Evolutionary conservation across 192 early-diverging fungal species (phyloP), one percentile per base, ranked within the genome.

Genomic region (Coemansia nantahalensis): DNA sequence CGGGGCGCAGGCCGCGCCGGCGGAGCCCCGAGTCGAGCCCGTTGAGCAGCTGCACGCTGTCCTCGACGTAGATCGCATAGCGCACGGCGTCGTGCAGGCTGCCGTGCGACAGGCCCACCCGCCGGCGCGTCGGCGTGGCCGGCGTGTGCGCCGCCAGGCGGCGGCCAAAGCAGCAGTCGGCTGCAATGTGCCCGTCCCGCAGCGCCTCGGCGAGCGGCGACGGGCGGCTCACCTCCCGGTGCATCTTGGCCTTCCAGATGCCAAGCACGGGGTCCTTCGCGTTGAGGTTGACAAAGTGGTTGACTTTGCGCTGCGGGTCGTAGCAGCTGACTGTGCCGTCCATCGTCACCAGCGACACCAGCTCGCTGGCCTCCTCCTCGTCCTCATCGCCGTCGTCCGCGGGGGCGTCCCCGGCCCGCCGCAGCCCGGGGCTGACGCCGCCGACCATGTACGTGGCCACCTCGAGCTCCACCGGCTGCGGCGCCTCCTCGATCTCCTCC

Each of bases 221-320:
- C 21, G 58, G 62, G 31, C 51, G 50, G 49, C 65, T 45, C 2
- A 77, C 43, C 14, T 77, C 73, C 21, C 65, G 61, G 51, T 77
- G 65, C 73, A 77, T 77, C 54, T 77, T 68, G 41, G 56, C 57
- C 51, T 77, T 77, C 73, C 73, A 77, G 18, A 77, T 77, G 0
- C 73, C 73, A 12, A 77, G 54, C 22, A 64, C 65, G 13, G 73
- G 73, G 37, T 77, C 73, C 16, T 60, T 56, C 4, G 57, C 48
- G 37, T 28, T 56, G 14, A 77, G 58, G 15, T 54, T 38, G 33
- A 77, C 45, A 53, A 50, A 68, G 44, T 77, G 65, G 43, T 30
- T 68, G 16, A 68, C 45, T n/a, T 77, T 68, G 39, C 65, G 73
- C 15, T 21, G 45, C 0, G 62, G 73, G 32, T 77, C 73, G 24